Evolutionary conservation across 306 rosid genomes (phyloP), one percentile per base, ranked within the genome.

Genomic region (Herpetospermum pedunculosum): DNA sequence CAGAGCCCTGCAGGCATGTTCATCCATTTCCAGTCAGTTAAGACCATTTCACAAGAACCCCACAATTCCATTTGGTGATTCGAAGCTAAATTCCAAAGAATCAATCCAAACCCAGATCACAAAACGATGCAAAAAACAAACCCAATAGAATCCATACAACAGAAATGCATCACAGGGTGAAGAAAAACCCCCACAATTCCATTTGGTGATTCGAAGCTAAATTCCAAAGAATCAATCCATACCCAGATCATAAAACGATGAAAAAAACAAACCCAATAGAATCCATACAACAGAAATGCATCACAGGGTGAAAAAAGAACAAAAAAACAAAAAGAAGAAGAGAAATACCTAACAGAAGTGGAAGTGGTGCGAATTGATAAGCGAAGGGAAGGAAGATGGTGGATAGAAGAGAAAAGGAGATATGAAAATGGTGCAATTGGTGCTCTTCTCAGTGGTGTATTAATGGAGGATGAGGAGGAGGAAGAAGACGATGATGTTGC

Each of bases 401-500:
- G 74, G 26, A 69, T 44, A 8, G 74, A 69, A 25, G 55, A 26
- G 55, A 43, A 26, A 44, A 69, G 55, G 57, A 69, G 74, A 16
- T 47, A 26, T 0, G 74, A 44, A 43, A 69, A 69, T 44, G 74
- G 55, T 8, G 74, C 5, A 26, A 69, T 14, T 0, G 74, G 8
- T 43, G 34, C 38, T 69, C 74, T 69, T 69, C 55, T 43, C 14
- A 69, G 55, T 69, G 55, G 55, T 69, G 55, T 55, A 44, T 15
- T 2, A 16, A 15, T 69, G 26, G 74, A 0, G 73, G 54, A 68
- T 26, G 75, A 50, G 18, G 73, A 50, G 18, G 73, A 71, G 14
- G 75, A 68, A 19, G 73, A 57, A 12, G 37, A 28, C 37, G 64
- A 37, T 64, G 71, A 49, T 32, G 5, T 11, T 18, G 47, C 29